Base-by-base conservation (phyloP, 768 basidiomycete genomes). In the Trametes punicea region DNA sequence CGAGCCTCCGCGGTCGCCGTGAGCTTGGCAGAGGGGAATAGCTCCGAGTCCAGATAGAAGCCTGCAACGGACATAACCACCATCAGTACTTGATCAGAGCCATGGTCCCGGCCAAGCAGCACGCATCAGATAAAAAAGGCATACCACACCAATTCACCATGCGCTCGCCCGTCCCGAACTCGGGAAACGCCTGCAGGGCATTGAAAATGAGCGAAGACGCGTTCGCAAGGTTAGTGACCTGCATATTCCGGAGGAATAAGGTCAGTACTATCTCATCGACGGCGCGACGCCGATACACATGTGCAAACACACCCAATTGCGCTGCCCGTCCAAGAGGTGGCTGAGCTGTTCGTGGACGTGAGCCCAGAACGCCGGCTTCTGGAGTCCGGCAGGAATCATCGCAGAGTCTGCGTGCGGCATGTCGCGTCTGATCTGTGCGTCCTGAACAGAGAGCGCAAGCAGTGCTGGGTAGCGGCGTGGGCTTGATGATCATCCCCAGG, bases 81-180 rank as follows among this genome's bases (percentile, higher is more conserved):
- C 6, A 48, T 49, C 30, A 55, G 39, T 13, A 27, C 11, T 30
- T 16, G 55, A 40, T 45, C 41, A 45, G 21, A n/a, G 21, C 18
- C 16, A 46, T 30, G 23, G 25, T 11, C 30, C 26, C 25, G 18
- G 7, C 46, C 11, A n/a, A 31, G 26, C n/a, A 29, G 27, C 21
- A 27, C 13, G 25, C 23, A 40, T n/a, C n/a, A 6, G 20, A 27
- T 23, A 62, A 53, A 46, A 42, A 49, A 34, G 6, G 72, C 90
- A 74, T 63, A 94, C 95, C 95, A 74, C 87, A 87, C 95, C 94
- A 98, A 67, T 96, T 96, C 20, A 96, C 90, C 3, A 88, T 82
- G 50, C 83, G 80, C 33, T 80, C 73, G 4, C 70, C 74, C 15
- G 76, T 75, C 26, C 90, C 91, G 63, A 90, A 93, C 64, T 81